Evolutionary conservation across 2,329 filamentous ascomycete genomes (phyloP).

Genomic region (Hymenoscyphus albidus): DNA sequence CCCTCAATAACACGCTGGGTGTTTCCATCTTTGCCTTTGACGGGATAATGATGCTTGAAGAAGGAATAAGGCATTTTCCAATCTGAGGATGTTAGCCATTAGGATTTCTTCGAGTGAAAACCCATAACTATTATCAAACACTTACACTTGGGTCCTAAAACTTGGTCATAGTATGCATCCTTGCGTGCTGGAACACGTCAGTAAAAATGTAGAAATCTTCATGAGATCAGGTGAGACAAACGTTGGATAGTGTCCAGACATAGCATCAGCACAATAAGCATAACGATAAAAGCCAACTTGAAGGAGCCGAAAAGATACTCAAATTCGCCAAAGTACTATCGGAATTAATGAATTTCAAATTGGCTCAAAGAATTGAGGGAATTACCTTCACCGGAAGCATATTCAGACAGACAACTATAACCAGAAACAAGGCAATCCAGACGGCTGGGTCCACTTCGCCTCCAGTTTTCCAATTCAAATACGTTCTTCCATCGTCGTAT

Average conservation of each 20-base stretch:
- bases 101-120: not conserved
- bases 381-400: conserved; percentile 38
- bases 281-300: conserved; percentile 38
- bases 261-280: conserved; percentile 39
- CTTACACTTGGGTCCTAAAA: conserved; percentile 38
- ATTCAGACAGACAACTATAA: conserved; percentile 37
- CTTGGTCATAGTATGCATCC: conserved; percentile 38
- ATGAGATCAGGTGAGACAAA: conserved; percentile 21
- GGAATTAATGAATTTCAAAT: not conserved
- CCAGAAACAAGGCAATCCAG: conserved; percentile 38
- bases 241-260: conserved; percentile 38
- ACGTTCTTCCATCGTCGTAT: conserved; percentile 38
- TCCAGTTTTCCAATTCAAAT: conserved; percentile 35
- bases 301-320: conserved; percentile 39
- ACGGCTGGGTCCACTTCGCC: conserved; percentile 37
- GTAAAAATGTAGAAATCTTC: not conserved
- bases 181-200: conserved; percentile 30
- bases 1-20: conserved; percentile 35
- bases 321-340: conserved; percentile 36
- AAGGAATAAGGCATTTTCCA: conserved; percentile 39
- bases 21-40: conserved; percentile 34
- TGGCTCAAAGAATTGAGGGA: not conserved
- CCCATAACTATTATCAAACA: not conserved
- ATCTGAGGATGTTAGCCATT: conserved; percentile 22
- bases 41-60: conserved; percentile 36